These are phyloP conservation scores for Paramecium biaurelia DNA, from an alignment of 73 alveolate genomes.

Conservation along the genomic window DNA sequence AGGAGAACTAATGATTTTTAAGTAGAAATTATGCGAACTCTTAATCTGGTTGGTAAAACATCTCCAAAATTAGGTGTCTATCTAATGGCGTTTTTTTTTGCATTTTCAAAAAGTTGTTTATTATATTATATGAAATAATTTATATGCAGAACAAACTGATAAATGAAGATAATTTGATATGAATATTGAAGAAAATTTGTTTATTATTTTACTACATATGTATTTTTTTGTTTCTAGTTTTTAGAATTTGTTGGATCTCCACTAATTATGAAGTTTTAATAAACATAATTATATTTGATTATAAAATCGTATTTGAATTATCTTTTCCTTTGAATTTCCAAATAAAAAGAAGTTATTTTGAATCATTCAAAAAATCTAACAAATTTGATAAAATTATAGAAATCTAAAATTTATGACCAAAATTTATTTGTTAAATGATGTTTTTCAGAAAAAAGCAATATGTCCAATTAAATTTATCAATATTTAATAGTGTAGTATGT, in stretches of 20 bases:
- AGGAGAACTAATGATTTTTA: background rate
- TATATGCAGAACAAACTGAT: background rate
- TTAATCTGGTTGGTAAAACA: background rate
- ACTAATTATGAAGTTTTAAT: too few relatives aligned
- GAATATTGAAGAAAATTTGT: background rate
- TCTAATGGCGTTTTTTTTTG: conserved; percentile 1
- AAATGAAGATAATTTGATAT: background rate
- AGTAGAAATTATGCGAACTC: background rate
- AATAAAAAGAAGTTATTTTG: too few relatives aligned
- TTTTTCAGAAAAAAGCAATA: too few relatives aligned
- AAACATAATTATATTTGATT: background rate
- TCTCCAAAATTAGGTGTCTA: background rate
- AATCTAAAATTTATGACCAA: too few relatives aligned
- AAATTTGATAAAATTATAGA: background rate
- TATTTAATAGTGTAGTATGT: background rate
- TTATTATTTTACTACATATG: background rate
- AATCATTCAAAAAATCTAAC: too few relatives aligned
- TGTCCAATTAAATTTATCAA: too few relatives aligned
- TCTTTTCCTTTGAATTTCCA: background rate
- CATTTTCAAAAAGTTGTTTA: background rate
- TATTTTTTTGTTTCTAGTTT: too few relatives aligned
- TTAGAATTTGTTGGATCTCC: background rate
- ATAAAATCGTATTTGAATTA: background rate
- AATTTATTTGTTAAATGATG: too few relatives aligned
- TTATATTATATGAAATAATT: background rate